phyloP scores from a whole-genome alignment of 306 rosid species.

The Vigna angularis region DNA sequence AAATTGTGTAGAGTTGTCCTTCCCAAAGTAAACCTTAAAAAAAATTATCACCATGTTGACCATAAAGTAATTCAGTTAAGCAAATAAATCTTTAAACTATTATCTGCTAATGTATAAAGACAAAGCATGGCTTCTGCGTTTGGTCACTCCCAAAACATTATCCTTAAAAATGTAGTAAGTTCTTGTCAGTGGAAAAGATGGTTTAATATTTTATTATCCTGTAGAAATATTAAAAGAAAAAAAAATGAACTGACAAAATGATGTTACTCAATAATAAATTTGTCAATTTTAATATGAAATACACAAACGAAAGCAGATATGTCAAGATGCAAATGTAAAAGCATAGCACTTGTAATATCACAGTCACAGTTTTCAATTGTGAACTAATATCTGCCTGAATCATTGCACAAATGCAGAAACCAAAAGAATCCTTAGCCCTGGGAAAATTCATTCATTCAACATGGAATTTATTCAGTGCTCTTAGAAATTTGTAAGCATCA shows the following conservation, averaged over 20 bases:
- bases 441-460: conserved; percentile 3
- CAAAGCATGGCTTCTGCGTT: background rate
- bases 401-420: conserved; percentile 18
- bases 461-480: conserved; percentile 3
- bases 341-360: conserved; percentile 9
- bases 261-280: background rate
- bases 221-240: background rate
- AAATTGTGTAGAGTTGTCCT: background rate
- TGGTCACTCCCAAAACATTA: conserved; percentile 1
- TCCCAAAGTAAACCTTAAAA: conserved; percentile 1
- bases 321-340: background rate
- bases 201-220: background rate
- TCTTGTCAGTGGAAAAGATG: conserved; percentile 12
- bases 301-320: background rate
- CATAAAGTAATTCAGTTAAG: conserved; percentile 11
- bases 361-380: conserved; percentile 6
- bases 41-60: background rate
- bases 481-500: background rate
- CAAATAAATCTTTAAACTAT: background rate
- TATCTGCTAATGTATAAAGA: background rate
- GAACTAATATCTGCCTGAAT: background rate
- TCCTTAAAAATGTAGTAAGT: background rate
- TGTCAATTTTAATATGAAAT: background rate
- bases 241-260: background rate
- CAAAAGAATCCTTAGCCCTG: conserved; percentile 5